phyloP scores from a whole-genome alignment of 1,284 basidiomycete genomes.

The Phellinidium pouzarii region DNA sequence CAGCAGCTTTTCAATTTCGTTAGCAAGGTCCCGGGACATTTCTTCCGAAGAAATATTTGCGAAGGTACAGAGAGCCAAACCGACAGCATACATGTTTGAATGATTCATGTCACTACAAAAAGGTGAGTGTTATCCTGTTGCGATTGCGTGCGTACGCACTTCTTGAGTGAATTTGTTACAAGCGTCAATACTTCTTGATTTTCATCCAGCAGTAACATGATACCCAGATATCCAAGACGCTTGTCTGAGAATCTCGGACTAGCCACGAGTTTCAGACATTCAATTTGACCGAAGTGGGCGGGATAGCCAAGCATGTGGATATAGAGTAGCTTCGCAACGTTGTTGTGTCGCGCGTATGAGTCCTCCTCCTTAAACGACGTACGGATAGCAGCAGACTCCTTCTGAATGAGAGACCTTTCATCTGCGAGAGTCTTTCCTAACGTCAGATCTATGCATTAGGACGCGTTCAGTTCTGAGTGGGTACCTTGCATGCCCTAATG shows the following conservation, averaged over 20 bases:
- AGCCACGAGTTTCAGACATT: slow-evolving; percentile 99
- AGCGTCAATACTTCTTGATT: slow-evolving; percentile 97
- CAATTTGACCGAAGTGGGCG: slow-evolving; percentile 99
- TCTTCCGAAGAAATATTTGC: slow-evolving; percentile 99
- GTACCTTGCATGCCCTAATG: slow-evolving; percentile 86
- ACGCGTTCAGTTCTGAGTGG: slow-evolving; percentile 16
- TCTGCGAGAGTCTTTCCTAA: slow-evolving; percentile 86
- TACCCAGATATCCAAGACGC: slow-evolving; percentile 93
- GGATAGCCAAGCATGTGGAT: slow-evolving; percentile 99
- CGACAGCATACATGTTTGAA: slow-evolving; percentile 98
- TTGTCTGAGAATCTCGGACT: slow-evolving; percentile 97
- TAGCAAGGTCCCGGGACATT: slow-evolving; percentile 94
- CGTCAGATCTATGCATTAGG: slow-evolving; percentile 22
- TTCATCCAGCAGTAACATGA: slow-evolving; percentile 97
- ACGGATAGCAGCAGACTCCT: slow-evolving; percentile 96
- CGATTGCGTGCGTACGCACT: slow-evolving; percentile 50
- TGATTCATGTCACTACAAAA: slow-evolving; percentile 95
- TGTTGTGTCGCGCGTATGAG: slow-evolving; percentile 89
- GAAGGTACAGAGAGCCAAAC: slow-evolving; percentile 95
- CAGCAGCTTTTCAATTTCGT: slow-evolving; percentile 96
- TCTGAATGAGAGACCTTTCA: slow-evolving; percentile 95
- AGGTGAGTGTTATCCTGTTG: slow-evolving; percentile 13
- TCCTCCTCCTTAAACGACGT: slow-evolving; percentile 98
- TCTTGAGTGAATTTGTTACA: slow-evolving; percentile 98
- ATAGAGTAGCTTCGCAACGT: slow-evolving; percentile 97